These are phyloP conservation scores for Hypholoma fasciculare DNA, from an alignment of 768 basidiomycete species.

Conservation along the genomic window DNA sequence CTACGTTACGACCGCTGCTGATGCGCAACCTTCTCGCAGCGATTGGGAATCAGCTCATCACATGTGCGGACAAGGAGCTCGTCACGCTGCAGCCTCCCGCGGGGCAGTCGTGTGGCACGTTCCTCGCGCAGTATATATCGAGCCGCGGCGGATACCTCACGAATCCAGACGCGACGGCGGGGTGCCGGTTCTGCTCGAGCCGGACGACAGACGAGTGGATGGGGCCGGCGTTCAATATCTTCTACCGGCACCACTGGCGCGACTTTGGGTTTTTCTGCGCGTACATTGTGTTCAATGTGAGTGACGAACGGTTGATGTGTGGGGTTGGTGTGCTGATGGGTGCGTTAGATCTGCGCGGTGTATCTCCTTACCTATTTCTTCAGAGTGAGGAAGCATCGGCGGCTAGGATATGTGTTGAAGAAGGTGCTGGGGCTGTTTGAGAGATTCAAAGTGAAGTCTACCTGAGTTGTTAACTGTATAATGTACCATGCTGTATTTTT, in stretches of 20 bases:
- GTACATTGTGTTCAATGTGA: slow-evolving; percentile 48
- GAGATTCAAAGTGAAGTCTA: background rate
- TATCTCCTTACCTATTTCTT: slow-evolving; percentile 54
- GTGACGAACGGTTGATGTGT: background rate
- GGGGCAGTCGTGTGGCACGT: slow-evolving; percentile 57
- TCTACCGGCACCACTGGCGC: slow-evolving; percentile 52
- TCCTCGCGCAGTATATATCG: slow-evolving; percentile 50
- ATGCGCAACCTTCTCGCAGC: slow-evolving; percentile 39
- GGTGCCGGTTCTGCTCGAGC: slow-evolving; percentile 58
- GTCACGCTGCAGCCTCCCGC: slow-evolving; percentile 57
- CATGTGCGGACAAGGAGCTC: slow-evolving; percentile 64
- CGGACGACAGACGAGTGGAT: slow-evolving; percentile 59
- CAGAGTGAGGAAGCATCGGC: background rate
- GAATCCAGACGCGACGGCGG: slow-evolving; percentile 47
- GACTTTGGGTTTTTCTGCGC: slow-evolving; percentile 52
- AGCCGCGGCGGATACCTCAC: slow-evolving; percentile 58
- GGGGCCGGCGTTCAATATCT: slow-evolving; percentile 55
- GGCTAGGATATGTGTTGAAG: background rate
- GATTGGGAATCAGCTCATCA: slow-evolving; percentile 47
- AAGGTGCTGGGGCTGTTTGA: background rate
- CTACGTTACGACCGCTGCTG: slow-evolving; percentile 23
- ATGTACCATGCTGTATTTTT: background rate
- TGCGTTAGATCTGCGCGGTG: slow-evolving; percentile 39
- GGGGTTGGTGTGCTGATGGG: background rate
- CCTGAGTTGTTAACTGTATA: background rate